A percentile compares a stretch with the other conserved stretches of the same genome.
These are phyloP conservation scores for Atkinsonella texensis DNA, from an alignment of 2,329 filamentous ascomycete genomes.

Conservation along the genomic window DNA sequence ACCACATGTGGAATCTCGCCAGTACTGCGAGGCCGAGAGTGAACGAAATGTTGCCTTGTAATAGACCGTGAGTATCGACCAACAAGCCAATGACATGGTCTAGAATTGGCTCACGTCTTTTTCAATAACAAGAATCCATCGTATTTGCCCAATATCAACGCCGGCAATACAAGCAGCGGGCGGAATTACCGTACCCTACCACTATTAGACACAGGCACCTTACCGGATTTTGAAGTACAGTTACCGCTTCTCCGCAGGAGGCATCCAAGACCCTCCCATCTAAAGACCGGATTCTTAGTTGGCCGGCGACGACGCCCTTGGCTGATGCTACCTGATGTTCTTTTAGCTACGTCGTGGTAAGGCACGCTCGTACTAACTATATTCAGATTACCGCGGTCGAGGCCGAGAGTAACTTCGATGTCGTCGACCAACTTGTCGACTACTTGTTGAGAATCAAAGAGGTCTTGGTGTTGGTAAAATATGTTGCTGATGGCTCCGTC, in stretches of 20 bases:
- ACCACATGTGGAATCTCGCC: conserved; percentile 33
- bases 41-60: conserved; percentile 62
- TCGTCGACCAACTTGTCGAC: conserved; percentile 67
- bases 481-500: conserved; percentile 46
- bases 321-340: conserved; percentile 51
- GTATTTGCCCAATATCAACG: conserved; percentile 35
- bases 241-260: conserved; percentile 18
- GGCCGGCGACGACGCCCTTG: conserved; percentile 59
- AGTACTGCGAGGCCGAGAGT: conserved; percentile 45
- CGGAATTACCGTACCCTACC: conserved; percentile 51
- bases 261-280: conserved; percentile 29
- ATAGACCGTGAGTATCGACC: background rate
- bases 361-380: conserved; percentile 40
- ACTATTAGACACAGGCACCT: conserved; percentile 7
- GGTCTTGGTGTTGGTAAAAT: conserved; percentile 62
- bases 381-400: conserved; percentile 53
- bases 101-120: conserved; percentile 48
- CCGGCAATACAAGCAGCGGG: conserved; percentile 32
- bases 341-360: conserved; percentile 2
- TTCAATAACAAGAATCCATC: conserved; percentile 64
- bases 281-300: conserved; percentile 32
- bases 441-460: conserved; percentile 56
- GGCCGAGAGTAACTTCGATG: conserved; percentile 55
- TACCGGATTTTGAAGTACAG: background rate
- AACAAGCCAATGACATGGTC: background rate